Evolutionary conservation across 352 stramenopile species (phyloP), one percentile per base, ranked within the genome.

Genomic region (Globisporangium cederbergense): DNA sequence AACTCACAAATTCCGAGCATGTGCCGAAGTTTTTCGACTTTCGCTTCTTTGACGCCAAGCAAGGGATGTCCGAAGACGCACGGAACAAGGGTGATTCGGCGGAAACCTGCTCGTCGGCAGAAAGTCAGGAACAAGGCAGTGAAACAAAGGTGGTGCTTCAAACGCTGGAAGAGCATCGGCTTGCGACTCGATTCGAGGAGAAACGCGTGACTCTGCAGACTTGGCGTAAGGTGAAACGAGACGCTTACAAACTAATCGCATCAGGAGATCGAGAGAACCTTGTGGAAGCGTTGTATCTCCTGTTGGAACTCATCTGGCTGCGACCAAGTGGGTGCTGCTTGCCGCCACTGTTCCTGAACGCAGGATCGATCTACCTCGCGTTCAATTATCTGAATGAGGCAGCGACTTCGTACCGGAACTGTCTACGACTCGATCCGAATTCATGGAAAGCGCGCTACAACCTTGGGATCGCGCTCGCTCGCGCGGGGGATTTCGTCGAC

Each of bases 81-180:
- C 43, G 53, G 46, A 16, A 18, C 60, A 57, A 50, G 30, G 49
- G 3, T 32, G 53, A 71, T 13, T 50, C 62, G 7, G 63, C 62
- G 6, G 72, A 74, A 5, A 65, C 54, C 13, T 60, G 22, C 32
- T 79, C 64, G 0, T 40, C 65, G 36, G 22, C 20, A 14, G 14
- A 40, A 25, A 16, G 20, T 45, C 50, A 56, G 28, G 13, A 34
- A 30, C 10, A 22, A 30, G 22, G n/a, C 9, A 4, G 2, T 4
- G 22, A 22, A 5, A 62, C 65, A 10, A 72, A 49, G n/a, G 20
- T 86, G 28, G 68, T 59, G 30, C 70, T 90, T 25, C 75, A 84
- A 50, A 87, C 78, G 4, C 60, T 88, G 4, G 78, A 82, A 46
- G 81, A 90, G 34, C 75, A 88, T 70, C 77, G 73, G 6, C 78